Evolutionary conservation across 2,329 filamentous ascomycete genomes (phyloP).

Genomic region (Golovinomyces cichoracearum): DNA sequence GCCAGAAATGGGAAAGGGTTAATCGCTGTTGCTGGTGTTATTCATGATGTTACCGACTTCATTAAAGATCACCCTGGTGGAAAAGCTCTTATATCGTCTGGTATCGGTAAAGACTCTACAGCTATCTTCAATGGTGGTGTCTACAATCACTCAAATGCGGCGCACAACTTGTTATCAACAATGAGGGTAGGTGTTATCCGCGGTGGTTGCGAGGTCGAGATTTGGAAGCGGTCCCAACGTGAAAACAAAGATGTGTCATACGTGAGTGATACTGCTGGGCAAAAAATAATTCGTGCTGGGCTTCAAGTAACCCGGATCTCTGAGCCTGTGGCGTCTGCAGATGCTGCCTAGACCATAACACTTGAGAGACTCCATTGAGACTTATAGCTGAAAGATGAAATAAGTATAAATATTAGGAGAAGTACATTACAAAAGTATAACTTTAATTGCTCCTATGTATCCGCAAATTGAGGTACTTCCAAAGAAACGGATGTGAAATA

Average conservation of each 20-base stretch:
- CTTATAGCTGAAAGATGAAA: not conserved
- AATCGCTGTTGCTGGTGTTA: conserved; percentile 54
- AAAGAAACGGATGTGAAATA: too few relatives aligned
- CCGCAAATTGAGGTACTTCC: too few relatives aligned
- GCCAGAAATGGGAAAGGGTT: conserved; percentile 54
- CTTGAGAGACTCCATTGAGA: not conserved
- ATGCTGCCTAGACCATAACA: conserved; percentile 35
- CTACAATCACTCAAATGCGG: conserved; percentile 71
- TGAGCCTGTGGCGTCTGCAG: conserved; percentile 56
- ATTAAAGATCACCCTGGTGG: conserved; percentile 79
- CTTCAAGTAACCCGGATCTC: conserved; percentile 62
- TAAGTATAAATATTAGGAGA: not conserved
- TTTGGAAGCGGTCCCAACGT: conserved; percentile 68
- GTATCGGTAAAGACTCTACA: conserved; percentile 66
- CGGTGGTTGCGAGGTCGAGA: conserved; percentile 70
- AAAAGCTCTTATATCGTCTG: conserved; percentile 59
- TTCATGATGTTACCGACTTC: conserved; percentile 64
- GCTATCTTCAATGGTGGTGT: conserved; percentile 82
- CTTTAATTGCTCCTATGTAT: too few relatives aligned
- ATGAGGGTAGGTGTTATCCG: conserved; percentile 73
- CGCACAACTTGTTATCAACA: conserved; percentile 66
- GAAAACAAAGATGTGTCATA: conserved; percentile 63
- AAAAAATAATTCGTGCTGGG: conserved; percentile 65
- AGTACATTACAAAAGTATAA: not conserved
- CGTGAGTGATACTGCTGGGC: conserved; percentile 54